A percentile compares a stretch with the other conserved stretches of the same genome.
These are phyloP conservation scores for Agastache rugosa DNA, from an alignment of 257 asterid species.

Conservation along the genomic window DNA sequence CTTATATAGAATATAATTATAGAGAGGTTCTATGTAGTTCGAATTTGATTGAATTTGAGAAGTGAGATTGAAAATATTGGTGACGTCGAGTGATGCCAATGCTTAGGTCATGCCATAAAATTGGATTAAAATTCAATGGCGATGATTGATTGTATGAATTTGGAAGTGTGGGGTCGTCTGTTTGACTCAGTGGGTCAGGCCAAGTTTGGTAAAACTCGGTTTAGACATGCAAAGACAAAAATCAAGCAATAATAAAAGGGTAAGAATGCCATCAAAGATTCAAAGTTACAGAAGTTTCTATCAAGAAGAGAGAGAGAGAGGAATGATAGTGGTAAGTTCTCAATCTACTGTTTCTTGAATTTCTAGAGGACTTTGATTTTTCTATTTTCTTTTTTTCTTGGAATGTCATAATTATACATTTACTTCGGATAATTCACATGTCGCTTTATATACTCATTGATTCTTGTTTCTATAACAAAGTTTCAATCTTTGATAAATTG, in stretches of 20 bases:
- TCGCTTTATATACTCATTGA: background rate
- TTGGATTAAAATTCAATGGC: slow-evolving; percentile 19
- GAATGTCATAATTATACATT: background rate
- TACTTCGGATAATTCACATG: background rate
- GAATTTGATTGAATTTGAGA: too few relatives aligned
- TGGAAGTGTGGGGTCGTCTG: background rate
- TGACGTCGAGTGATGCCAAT: background rate
- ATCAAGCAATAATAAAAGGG: slow-evolving; percentile 13
- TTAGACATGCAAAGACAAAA: slow-evolving; percentile 8
- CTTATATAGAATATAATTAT: too few relatives aligned
- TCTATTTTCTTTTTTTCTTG: background rate
- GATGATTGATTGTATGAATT: background rate
- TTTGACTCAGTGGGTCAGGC: slow-evolving; percentile 25
- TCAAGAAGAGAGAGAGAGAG: background rate
- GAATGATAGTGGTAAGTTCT: slow-evolving; percentile 9
- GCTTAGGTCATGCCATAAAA: background rate
- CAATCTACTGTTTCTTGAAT: slow-evolving; percentile 4
- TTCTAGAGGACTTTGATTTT: slow-evolving; percentile 31
- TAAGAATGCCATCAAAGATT: background rate
- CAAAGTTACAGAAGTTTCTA: slow-evolving; percentile 21
- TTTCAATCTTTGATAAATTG: slow-evolving; percentile 15
- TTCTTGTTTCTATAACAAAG: background rate
- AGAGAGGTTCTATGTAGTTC: too few relatives aligned
- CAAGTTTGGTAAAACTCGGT: slow-evolving; percentile 16
- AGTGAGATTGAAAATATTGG: background rate